Conservation (phyloP, 768 basidiomycete species). For the Roridomyces roridus region DNA sequence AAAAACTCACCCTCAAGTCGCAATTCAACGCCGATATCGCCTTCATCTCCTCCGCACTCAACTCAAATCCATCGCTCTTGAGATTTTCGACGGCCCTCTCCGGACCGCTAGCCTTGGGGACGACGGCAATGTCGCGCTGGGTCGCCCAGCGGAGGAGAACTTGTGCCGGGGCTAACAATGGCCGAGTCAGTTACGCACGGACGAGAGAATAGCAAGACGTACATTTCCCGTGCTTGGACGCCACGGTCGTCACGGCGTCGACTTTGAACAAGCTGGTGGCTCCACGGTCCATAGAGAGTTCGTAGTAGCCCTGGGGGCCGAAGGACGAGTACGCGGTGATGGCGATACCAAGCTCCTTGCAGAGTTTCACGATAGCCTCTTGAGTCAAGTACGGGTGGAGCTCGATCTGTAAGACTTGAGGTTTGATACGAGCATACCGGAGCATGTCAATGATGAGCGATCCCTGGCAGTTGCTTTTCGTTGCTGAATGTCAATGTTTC, state of each 20-base stretch:
- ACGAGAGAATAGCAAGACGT: neutral
- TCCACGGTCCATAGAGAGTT: conserved; percentile 66
- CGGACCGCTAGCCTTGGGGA: conserved; percentile 70
- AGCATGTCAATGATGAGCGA: conserved; percentile 76
- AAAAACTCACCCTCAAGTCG: conserved; percentile 60
- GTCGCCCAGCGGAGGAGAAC: conserved; percentile 82
- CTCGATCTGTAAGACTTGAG: conserved; percentile 73
- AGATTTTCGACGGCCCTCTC: conserved; percentile 62
- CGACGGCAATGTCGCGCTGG: conserved; percentile 71
- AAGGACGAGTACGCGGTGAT: conserved; percentile 71
- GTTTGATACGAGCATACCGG: conserved; percentile 78
- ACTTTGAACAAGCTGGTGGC: conserved; percentile 60
- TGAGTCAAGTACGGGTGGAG: conserved; percentile 77
- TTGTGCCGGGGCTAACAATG: conserved; percentile 52
- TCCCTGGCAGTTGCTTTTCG: conserved; percentile 72
- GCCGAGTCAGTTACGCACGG: conserved; percentile 38
- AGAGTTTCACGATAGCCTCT: conserved; percentile 58
- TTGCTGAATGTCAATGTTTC: conserved; percentile 2
- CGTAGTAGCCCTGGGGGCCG: conserved; percentile 58
- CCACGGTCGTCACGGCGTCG: conserved; percentile 48
- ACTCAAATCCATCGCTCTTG: conserved; percentile 51
- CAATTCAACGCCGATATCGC: conserved; percentile 55
- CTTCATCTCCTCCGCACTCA: conserved; percentile 54
- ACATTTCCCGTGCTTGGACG: conserved; percentile 62
- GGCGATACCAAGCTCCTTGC: conserved; percentile 61